A percentile compares a stretch with the other conserved stretches of the same genome.
phyloP scores from a whole-genome alignment of 1,139 yeast species.

The Meyerozyma carpophila region DNA sequence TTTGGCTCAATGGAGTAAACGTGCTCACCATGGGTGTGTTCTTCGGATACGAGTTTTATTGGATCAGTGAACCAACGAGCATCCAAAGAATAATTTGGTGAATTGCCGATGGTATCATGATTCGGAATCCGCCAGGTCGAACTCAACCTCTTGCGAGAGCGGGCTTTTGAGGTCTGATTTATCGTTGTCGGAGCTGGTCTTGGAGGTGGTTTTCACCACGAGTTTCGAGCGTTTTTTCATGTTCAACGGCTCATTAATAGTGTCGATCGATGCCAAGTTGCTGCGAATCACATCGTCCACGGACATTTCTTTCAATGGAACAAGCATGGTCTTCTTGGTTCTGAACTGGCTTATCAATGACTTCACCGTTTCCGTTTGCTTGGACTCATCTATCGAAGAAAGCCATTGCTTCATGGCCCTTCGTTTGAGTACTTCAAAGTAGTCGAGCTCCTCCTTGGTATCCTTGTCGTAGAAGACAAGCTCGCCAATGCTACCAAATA shows the following conservation, averaged over 20 bases:
- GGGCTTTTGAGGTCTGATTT: slow-evolving; percentile 5
- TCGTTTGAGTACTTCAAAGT: slow-evolving; percentile 56
- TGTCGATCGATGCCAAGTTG: slow-evolving; percentile 17
- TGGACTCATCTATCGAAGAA: slow-evolving; percentile 15
- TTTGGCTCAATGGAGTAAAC: slow-evolving; percentile 58
- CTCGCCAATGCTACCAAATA: slow-evolving; percentile 65
- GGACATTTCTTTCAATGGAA: slow-evolving; percentile 11
- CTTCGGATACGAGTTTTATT: slow-evolving; percentile 54
- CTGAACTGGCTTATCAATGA: slow-evolving; percentile 21
- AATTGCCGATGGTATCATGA: neutral
- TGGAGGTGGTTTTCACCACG: neutral
- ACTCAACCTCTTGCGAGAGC: slow-evolving; percentile 6
- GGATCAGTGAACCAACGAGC: slow-evolving; percentile 56
- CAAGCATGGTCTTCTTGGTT: slow-evolving; percentile 9
- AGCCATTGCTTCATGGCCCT: slow-evolving; percentile 31
- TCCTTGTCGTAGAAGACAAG: slow-evolving; percentile 54
- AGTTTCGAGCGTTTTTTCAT: neutral
- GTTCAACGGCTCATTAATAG: slow-evolving; percentile 8
- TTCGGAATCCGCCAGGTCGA: neutral
- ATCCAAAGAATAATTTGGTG: slow-evolving; percentile 88
- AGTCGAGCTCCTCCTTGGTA: slow-evolving; percentile 46
- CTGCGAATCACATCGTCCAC: slow-evolving; percentile 26
- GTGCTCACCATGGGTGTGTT: slow-evolving; percentile 50
- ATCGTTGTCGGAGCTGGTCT: neutral
- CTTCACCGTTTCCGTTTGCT: slow-evolving; percentile 13